Conservation (phyloP, 2,329 filamentous ascomycete genomes). For the Xylaria multiplex region DNA sequence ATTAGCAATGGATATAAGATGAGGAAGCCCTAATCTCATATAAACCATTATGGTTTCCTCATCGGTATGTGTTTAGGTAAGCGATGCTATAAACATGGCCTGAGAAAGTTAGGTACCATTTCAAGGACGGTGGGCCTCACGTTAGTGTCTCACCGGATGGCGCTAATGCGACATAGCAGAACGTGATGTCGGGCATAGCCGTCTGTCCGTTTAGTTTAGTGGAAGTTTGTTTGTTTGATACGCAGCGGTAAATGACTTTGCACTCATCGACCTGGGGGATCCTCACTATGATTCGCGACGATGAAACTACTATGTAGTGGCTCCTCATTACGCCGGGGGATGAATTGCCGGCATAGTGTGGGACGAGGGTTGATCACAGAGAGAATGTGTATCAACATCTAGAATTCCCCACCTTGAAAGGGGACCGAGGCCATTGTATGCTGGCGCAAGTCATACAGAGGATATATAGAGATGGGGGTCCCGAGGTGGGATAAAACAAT, state of each 20-base stretch:
- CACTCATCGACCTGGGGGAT: too few relatives aligned
- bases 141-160: background rate
- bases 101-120: background rate
- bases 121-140: background rate
- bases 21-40: too few relatives aligned
- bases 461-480: background rate
- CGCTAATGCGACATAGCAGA: background rate
- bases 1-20: background rate
- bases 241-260: background rate
- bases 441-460: background rate
- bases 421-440: background rate
- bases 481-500: background rate
- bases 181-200: conserved; percentile 2
- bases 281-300: background rate
- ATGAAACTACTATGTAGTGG: conserved; percentile 1
- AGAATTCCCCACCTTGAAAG: background rate
- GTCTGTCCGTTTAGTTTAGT: background rate
- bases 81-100: background rate
- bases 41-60: background rate
- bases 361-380: background rate
- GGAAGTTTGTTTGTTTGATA: conserved; percentile 15
- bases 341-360: background rate
- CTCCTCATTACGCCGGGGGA: conserved; percentile 2
- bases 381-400: background rate
- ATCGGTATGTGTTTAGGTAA: background rate